These are phyloP conservation scores for Marasmius oreades DNA, from an alignment of 1,284 basidiomycete species.

Conservation along the genomic window DNA sequence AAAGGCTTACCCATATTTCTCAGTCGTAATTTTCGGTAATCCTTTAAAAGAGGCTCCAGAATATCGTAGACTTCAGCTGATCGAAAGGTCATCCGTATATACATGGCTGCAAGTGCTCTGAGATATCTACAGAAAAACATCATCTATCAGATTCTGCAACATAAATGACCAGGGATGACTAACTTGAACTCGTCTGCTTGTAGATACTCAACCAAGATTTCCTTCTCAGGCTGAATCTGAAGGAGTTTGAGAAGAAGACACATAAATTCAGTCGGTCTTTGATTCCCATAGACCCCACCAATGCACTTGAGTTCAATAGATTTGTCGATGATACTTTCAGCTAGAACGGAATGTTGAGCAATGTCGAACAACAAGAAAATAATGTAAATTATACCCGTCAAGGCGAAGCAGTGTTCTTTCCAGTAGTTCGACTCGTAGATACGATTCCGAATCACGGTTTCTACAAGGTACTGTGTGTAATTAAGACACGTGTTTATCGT, in stretches of 20 bases:
- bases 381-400: slow-evolving; percentile 63
- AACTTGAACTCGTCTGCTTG: slow-evolving; percentile 97
- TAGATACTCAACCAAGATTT: slow-evolving; percentile 93
- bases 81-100: slow-evolving; percentile 92
- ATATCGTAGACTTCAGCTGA: slow-evolving; percentile 89
- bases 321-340: slow-evolving; percentile 91
- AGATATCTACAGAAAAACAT: slow-evolving; percentile 65
- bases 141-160: too few species aligned
- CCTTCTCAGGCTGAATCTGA: slow-evolving; percentile 96
- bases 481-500: slow-evolving; percentile 20
- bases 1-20: background rate
- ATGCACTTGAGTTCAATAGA: slow-evolving; percentile 81
- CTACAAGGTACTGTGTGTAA: slow-evolving; percentile 81
- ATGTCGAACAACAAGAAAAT: background rate
- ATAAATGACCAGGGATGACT: slow-evolving; percentile 28
- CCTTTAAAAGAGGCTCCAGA: slow-evolving; percentile 72
- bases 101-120: slow-evolving; percentile 90
- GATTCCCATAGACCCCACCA: slow-evolving; percentile 92
- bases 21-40: background rate
- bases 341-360: slow-evolving; percentile 36
- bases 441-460: slow-evolving; percentile 93
- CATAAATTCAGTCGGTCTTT: slow-evolving; percentile 88
- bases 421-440: slow-evolving; percentile 96
- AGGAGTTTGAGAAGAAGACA: slow-evolving; percentile 91
- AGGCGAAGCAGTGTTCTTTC: slow-evolving; percentile 96